Conservation (phyloP, 148 eudicot species). For the Rhododendron griersonianum region DNA sequence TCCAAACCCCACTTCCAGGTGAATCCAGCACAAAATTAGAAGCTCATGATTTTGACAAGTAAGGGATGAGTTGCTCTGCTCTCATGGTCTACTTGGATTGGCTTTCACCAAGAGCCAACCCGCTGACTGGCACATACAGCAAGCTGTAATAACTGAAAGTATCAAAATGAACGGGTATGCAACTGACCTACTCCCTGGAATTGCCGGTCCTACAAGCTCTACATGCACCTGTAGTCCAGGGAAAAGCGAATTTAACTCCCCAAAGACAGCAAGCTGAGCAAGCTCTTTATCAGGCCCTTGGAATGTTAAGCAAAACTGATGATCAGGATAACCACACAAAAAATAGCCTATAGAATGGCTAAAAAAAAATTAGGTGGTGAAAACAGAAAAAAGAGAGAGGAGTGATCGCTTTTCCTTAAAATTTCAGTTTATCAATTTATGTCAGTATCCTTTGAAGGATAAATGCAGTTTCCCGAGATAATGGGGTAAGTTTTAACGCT, state of each 20-base stretch:
- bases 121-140: background rate
- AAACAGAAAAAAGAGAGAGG: background rate
- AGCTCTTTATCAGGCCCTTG: constrained; percentile 92
- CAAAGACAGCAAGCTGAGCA: constrained; percentile 65
- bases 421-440: background rate
- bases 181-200: constrained; percentile 63
- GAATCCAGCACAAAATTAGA: background rate
- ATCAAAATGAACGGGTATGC: background rate
- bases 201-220: constrained; percentile 72
- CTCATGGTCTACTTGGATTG: background rate
- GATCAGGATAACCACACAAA: background rate
- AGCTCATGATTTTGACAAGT: background rate
- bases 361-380: background rate
- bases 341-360: background rate
- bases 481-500: background rate
- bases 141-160: background rate
- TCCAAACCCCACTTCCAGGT: background rate
- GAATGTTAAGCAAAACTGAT: constrained; percentile 8
- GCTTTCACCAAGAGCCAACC: background rate
- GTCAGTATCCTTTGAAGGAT: background rate
- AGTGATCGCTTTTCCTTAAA: background rate
- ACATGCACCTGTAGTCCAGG: constrained; percentile 49
- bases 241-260: constrained; percentile 76
- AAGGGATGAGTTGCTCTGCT: background rate
- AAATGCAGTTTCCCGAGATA: background rate